Base-by-base conservation (phyloP, 106 monocot species). In the Acorus calamus region DNA sequence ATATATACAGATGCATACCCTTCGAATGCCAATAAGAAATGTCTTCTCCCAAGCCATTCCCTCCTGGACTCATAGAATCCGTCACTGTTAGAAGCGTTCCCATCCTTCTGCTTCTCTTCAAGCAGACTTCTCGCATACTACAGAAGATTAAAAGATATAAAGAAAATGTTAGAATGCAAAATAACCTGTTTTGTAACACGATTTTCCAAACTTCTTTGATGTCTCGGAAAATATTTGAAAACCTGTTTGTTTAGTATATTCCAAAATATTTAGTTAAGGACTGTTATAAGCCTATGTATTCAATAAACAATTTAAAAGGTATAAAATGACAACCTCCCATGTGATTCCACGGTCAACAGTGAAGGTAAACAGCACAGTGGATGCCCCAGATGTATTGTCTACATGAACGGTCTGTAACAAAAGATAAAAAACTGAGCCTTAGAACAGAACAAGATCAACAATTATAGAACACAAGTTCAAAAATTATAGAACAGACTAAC, bases 11-110 rank as follows among this genome's bases (percentile, higher is more conserved):
- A 67, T 8, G 6, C 53, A 74, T 88, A 98, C 98, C 88, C 77
- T 83, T 98, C 91, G 49, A 83, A 68, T 51, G 98, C 92, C 63
- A 92, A 71, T 61, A 88, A 74, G 59, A 81, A 91, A 55, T 98
- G 98, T 42, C 98, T 80, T 72, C 72, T 85, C 9, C 98, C 91
- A 83, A 92, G 88, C 92, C 92, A 98, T 70, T 98, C 98, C 72
- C 98, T 82, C 77, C 57, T 83, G 47, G 98, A 98, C 59, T 98
- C 98, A 67, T 98, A 98, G 62, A 98, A 98, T 52, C 98, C 98
- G 83, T 98, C 83, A 71, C 43, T 70, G 5, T 11, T 42, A 63
- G 55, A 77, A 61, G 60, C 56, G 42, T 60, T 49, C 49, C 71
- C 78, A 73, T 69, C 73, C 44, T 71, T 83, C 56, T 86, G 55